These are phyloP conservation scores for Hirschfeldia incana DNA, from an alignment of 345 rosid genomes.

Conservation along the genomic window DNA sequence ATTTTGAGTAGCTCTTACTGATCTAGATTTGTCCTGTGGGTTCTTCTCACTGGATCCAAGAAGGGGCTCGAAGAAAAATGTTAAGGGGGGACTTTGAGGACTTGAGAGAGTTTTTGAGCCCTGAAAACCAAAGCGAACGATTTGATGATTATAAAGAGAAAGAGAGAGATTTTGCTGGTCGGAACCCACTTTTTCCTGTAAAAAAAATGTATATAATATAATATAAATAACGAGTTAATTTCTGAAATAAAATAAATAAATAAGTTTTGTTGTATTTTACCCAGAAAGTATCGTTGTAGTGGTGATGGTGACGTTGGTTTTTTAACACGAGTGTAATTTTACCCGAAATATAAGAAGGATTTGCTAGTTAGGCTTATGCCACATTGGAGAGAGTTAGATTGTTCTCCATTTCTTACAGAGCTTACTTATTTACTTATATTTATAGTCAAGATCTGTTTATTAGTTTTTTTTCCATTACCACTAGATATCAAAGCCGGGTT, in stretches of 20 bases:
- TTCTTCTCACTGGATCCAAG: slow-evolving; percentile 4
- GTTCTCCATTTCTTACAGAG: slow-evolving; percentile 24
- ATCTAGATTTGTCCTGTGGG: neutral
- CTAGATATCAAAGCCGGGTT: neutral
- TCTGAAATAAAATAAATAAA: neutral
- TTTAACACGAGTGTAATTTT: slow-evolving; percentile 18
- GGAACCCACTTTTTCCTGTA: slow-evolving; percentile 49
- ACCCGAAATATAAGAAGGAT: slow-evolving; percentile 31
- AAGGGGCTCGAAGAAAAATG: neutral
- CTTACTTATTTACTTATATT: slow-evolving; percentile 18
- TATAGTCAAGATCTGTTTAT: neutral
- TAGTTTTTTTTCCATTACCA: neutral
- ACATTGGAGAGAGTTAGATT: slow-evolving; percentile 29
- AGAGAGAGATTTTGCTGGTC: slow-evolving; percentile 44
- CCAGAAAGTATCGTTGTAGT: slow-evolving; percentile 2
- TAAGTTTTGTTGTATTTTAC: slow-evolving; percentile 2
- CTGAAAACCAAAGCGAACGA: slow-evolving; percentile 33
- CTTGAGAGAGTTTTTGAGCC: slow-evolving; percentile 40
- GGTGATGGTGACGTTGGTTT: slow-evolving; percentile 6
- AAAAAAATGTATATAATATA: neutral
- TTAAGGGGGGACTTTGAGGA: neutral
- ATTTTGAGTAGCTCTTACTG: slow-evolving; percentile 3
- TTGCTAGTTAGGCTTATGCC: slow-evolving; percentile 14
- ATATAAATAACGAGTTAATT: slow-evolving; percentile 14
- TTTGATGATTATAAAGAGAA: slow-evolving; percentile 37